phyloP scores from a whole-genome alignment of 495 filamentous ascomycete species.

The Bacidia gigantensis region DNA sequence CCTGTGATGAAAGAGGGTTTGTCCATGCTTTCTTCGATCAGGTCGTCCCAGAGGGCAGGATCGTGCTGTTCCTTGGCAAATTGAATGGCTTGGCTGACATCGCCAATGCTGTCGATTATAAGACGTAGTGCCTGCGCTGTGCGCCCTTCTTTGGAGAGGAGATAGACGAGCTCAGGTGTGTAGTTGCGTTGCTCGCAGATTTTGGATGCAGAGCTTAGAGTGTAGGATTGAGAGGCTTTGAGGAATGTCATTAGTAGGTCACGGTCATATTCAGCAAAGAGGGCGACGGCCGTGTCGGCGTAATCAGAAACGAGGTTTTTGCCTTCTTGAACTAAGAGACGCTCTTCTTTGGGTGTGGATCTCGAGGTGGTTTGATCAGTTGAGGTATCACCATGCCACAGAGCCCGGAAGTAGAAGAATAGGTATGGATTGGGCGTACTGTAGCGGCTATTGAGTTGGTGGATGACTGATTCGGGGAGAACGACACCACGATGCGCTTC shows the following conservation, averaged over 20 bases:
- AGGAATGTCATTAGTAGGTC: constrained; percentile 72
- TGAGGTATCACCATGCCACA: constrained; percentile 63
- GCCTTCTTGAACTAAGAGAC: constrained; percentile 27
- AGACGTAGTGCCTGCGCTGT: constrained; percentile 79
- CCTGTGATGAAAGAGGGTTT: constrained; percentile 89
- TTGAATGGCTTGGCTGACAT: constrained; percentile 80
- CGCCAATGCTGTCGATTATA: constrained; percentile 76
- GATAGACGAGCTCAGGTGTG: constrained; percentile 81
- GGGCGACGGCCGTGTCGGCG: constrained; percentile 67
- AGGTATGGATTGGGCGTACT: constrained; percentile 34
- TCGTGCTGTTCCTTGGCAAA: constrained; percentile 91
- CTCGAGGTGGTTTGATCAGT: constrained; percentile 18
- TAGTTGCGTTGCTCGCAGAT: constrained; percentile 68
- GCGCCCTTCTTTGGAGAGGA: constrained; percentile 87
- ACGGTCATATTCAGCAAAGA: constrained; percentile 76
- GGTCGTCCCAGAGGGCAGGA: constrained; percentile 82
- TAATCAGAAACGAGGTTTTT: constrained; percentile 70
- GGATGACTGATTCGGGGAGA: constrained; percentile 58
- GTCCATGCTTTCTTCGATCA: constrained; percentile 91
- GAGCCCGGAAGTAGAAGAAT: constrained; percentile 79
- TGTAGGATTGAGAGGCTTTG: constrained; percentile 68
- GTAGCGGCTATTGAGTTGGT: constrained; percentile 44
- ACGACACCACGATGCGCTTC: constrained; percentile 84
- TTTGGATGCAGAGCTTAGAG: constrained; percentile 58
- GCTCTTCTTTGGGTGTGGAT: constrained; percentile 1